Percentiles rank a stretch among this genome's conserved stretches.
Evolutionary conservation across 2,329 filamentous ascomycete species (phyloP).

Genomic region (Juglanconis oblonga): DNA sequence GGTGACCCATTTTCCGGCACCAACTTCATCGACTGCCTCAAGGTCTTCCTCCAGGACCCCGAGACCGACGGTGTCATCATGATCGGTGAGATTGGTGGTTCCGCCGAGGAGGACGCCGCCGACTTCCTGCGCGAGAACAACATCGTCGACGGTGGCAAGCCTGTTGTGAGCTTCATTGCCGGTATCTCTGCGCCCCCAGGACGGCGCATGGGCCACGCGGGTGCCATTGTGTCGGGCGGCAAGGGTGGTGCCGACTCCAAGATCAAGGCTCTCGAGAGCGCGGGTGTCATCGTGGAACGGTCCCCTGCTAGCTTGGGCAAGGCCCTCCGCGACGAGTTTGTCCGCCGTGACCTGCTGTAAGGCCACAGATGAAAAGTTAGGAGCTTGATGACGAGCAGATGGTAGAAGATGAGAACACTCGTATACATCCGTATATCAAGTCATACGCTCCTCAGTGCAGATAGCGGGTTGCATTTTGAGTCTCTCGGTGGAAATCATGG

Average conservation of each 20-base stretch:
- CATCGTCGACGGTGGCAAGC: conserved; percentile 80
- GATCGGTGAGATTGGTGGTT: conserved; percentile 98
- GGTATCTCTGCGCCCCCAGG: conserved; percentile 96
- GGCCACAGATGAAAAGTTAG: not conserved
- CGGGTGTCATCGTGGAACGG: conserved; percentile 94
- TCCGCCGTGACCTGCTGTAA: conserved; percentile 93
- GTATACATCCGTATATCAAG: too few relatives aligned
- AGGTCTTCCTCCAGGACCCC: conserved; percentile 91
- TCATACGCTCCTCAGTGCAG: too few relatives aligned
- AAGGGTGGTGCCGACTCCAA: conserved; percentile 98
- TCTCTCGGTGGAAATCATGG: too few relatives aligned
- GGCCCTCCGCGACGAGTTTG: conserved; percentile 91
- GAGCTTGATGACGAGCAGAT: not conserved
- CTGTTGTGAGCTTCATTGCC: conserved; percentile 96
- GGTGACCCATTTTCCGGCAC: conserved; percentile 98
- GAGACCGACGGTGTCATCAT: conserved; percentile 99
- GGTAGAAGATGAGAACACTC: not conserved
- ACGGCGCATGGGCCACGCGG: conserved; percentile 97
- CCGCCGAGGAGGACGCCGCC: conserved; percentile 95
- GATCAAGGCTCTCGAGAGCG: conserved; percentile 89
- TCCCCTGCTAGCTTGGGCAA: conserved; percentile 90
- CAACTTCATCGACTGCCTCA: conserved; percentile 99
- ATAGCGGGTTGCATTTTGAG: too few relatives aligned
- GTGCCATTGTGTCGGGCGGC: conserved; percentile 94
- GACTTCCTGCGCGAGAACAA: conserved; percentile 94